Conservation (phyloP, 2,329 filamentous ascomycete genomes). For the Colletotrichum shisoi region DNA sequence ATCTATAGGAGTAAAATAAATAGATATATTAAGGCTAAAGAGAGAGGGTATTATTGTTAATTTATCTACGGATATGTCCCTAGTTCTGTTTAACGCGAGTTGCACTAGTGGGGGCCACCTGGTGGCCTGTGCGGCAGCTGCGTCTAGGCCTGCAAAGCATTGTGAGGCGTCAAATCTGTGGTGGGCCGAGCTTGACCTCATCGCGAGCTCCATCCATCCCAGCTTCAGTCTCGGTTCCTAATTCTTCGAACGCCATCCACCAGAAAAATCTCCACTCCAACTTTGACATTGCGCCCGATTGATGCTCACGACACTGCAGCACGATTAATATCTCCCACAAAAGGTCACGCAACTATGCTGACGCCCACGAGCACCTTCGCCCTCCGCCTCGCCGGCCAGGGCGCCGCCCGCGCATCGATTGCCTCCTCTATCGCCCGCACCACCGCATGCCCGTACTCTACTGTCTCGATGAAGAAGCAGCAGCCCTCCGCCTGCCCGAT, state of each 20-base stretch:
- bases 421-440: slow-evolving; percentile 36
- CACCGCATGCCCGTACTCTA: slow-evolving; percentile 45
- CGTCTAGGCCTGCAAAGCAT: slow-evolving; percentile 4
- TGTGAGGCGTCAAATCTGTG: slow-evolving; percentile 34
- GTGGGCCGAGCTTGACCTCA: slow-evolving; percentile 38
- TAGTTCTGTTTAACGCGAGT: not conserved
- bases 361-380: slow-evolving; percentile 46
- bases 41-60: not conserved
- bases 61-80: not conserved
- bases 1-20: too few relatives aligned
- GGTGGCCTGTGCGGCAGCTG: slow-evolving; percentile 28
- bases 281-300: not conserved
- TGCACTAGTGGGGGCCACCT: not conserved
- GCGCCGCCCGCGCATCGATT: slow-evolving; percentile 35
- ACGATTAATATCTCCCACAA: not conserved
- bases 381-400: slow-evolving; percentile 45
- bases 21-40: too few relatives aligned
- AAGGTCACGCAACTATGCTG: slow-evolving; percentile 42
- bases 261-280: slow-evolving; percentile 12
- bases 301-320: not conserved
- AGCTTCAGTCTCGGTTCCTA: slow-evolving; percentile 25
- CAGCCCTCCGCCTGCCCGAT: slow-evolving; percentile 34
- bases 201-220: slow-evolving; percentile 32
- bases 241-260: slow-evolving; percentile 17
- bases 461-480: slow-evolving; percentile 35